phyloP scores from a whole-genome alignment of 2,329 filamentous ascomycete species.

The Ceratocystis diversiconidia region DNA sequence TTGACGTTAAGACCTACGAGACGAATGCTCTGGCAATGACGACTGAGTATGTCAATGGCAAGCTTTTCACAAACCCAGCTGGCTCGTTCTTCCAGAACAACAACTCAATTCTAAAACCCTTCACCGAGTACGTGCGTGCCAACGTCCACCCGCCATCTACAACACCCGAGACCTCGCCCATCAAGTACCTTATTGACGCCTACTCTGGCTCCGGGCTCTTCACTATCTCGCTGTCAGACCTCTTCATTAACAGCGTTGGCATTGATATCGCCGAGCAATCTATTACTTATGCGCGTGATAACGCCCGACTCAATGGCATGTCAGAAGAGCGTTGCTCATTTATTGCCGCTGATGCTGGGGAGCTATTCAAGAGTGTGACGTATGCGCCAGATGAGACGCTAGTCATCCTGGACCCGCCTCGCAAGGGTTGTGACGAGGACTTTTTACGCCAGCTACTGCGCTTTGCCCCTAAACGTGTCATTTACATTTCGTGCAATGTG shows the following conservation, averaged over 20 bases:
- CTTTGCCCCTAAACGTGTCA: conserved; percentile 64
- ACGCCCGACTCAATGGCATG: conserved; percentile 65
- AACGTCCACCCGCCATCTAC: conserved; percentile 48
- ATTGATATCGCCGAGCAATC: conserved; percentile 77
- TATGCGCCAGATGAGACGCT: conserved; percentile 61
- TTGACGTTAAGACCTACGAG: conserved; percentile 76
- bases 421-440: conserved; percentile 79
- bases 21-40: conserved; percentile 71
- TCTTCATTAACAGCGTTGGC: conserved; percentile 73
- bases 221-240: conserved; percentile 75
- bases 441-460: conserved; percentile 70
- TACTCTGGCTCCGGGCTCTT: conserved; percentile 97
- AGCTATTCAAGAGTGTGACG: conserved; percentile 50
- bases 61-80: conserved; percentile 78
- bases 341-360: conserved; percentile 72
- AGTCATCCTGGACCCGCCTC: conserved; percentile 90
- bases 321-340: conserved; percentile 57
- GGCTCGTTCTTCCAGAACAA: conserved; percentile 99
- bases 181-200: conserved; percentile 88
- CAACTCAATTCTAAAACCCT: conserved; percentile 82
- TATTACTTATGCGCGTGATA: conserved; percentile 63
- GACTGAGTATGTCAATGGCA: conserved; percentile 77
- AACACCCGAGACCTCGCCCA: conserved; percentile 26
- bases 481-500: conserved; percentile 96
- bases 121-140: conserved; percentile 75